phyloP scores from a whole-genome alignment of 148 eudicot species.

The Camellia sinensis region DNA sequence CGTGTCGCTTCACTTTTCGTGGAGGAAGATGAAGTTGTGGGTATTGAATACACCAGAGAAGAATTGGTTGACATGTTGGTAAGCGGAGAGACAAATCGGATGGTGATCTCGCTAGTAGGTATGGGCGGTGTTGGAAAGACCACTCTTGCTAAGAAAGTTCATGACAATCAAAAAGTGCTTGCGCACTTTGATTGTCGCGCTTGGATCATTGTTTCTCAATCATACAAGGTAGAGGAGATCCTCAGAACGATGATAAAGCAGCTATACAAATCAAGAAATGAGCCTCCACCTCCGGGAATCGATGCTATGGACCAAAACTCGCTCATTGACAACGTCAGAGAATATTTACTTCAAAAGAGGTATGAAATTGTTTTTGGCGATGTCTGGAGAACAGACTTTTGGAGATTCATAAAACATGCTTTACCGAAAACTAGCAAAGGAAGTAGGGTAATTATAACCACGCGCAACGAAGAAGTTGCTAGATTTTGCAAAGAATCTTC shows the following conservation, averaged over 20 bases:
- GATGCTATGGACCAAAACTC: background rate
- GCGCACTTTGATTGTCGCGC: background rate
- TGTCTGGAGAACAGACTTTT: background rate
- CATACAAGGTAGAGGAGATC: background rate
- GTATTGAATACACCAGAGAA: background rate
- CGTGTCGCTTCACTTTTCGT: constrained; percentile 3
- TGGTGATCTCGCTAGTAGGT: background rate
- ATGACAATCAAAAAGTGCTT: background rate
- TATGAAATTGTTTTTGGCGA: constrained; percentile 11
- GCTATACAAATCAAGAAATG: background rate
- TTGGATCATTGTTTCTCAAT: background rate
- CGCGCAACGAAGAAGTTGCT: background rate
- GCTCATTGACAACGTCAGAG: background rate
- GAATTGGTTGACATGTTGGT: background rate
- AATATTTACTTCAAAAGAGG: background rate
- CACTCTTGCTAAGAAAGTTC: background rate
- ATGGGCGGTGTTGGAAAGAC: constrained; percentile 16
- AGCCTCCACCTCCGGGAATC: background rate
- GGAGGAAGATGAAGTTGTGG: constrained; percentile 6
- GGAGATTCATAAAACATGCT: background rate
- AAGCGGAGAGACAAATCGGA: background rate
- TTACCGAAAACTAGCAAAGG: background rate
- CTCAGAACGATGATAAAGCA: background rate
- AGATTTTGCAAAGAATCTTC: background rate
- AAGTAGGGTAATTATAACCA: background rate